Percentiles rank a stretch among this genome's conserved stretches.
Conservation (phyloP, 192 early-diverging fungal genomes). For the Entomortierella parvispora region DNA sequence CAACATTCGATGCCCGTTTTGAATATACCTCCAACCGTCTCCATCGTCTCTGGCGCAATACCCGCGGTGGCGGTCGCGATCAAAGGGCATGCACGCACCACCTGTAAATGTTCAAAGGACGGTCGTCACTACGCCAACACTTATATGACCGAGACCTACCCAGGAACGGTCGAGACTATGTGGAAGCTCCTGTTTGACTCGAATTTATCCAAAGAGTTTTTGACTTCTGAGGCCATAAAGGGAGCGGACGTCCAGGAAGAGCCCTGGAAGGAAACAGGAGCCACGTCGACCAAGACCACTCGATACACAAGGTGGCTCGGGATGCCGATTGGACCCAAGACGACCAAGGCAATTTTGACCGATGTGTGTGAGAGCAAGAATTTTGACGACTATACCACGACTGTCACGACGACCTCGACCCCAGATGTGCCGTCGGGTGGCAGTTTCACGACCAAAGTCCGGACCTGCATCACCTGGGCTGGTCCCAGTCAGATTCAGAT, state of each 20-base stretch:
- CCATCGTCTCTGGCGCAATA: neutral
- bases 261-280: slow-evolving; percentile 22
- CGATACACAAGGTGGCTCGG: slow-evolving; percentile 47
- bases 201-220: slow-evolving; percentile 32
- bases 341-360: slow-evolving; percentile 54
- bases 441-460: slow-evolving; percentile 59
- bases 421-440: slow-evolving; percentile 67
- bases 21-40: neutral
- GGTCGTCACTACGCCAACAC: slow-evolving; percentile 30
- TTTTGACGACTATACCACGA: slow-evolving; percentile 54
- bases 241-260: slow-evolving; percentile 49
- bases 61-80: neutral
- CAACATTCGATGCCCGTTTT: neutral
- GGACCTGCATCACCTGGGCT: slow-evolving; percentile 64
- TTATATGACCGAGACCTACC: slow-evolving; percentile 39
- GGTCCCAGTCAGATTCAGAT: slow-evolving; percentile 51
- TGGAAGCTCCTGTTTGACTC: slow-evolving; percentile 54
- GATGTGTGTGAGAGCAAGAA: slow-evolving; percentile 58
- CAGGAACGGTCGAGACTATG: slow-evolving; percentile 42
- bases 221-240: slow-evolving; percentile 43
- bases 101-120: slow-evolving; percentile 51
- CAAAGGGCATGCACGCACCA: slow-evolving; percentile 12
- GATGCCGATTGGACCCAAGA: slow-evolving; percentile 48
- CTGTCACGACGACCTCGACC: slow-evolving; percentile 61
- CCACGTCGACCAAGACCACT: slow-evolving; percentile 12